These are phyloP conservation scores for Acanthamoeba divionensis DNA, from an alignment of 208 protist genomes.

Conservation along the genomic window DNA sequence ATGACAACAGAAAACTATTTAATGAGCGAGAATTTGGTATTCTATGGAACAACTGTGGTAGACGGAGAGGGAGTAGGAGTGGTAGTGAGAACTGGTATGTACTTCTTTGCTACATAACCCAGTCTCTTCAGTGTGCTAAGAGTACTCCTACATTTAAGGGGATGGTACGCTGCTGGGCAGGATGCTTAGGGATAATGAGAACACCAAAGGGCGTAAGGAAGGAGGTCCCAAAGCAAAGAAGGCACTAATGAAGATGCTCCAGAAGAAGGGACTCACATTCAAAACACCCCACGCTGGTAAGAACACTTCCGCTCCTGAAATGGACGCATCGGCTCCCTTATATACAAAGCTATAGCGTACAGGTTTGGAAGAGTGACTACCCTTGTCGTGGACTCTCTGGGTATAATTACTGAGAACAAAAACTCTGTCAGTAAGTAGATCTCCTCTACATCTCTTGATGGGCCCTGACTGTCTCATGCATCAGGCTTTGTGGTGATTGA, in stretches of 20 bases:
- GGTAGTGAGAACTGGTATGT: not conserved
- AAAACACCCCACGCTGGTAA: slow-evolving; percentile 2
- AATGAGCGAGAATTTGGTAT: not conserved
- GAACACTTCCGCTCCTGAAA: not conserved
- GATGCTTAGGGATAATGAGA: slow-evolving; percentile 36
- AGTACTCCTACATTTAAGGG: not conserved
- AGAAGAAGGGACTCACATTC: slow-evolving; percentile 12
- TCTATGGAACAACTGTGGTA: slow-evolving; percentile 8
- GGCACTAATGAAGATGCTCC: slow-evolving; percentile 11
- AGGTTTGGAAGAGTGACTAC: not conserved
- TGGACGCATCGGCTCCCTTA: not conserved
- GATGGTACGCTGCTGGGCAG: not conserved
- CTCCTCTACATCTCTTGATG: no score
- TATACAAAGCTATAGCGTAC: not conserved
- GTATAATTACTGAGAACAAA: slow-evolving; percentile 35
- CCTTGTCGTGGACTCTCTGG: not conserved
- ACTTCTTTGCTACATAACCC: no score
- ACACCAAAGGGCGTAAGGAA: not conserved
- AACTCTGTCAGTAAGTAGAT: not conserved
- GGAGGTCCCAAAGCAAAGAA: slow-evolving; percentile 35
- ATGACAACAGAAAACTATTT: slow-evolving; percentile 18
- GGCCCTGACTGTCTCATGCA: no score
- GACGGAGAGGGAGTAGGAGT: not conserved
- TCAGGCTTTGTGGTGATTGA: slow-evolving; percentile 16
- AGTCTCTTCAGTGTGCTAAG: no score